These are phyloP conservation scores for Diplodia sapinea DNA, from an alignment of 2,329 filamentous ascomycete genomes.

Conservation along the genomic window DNA sequence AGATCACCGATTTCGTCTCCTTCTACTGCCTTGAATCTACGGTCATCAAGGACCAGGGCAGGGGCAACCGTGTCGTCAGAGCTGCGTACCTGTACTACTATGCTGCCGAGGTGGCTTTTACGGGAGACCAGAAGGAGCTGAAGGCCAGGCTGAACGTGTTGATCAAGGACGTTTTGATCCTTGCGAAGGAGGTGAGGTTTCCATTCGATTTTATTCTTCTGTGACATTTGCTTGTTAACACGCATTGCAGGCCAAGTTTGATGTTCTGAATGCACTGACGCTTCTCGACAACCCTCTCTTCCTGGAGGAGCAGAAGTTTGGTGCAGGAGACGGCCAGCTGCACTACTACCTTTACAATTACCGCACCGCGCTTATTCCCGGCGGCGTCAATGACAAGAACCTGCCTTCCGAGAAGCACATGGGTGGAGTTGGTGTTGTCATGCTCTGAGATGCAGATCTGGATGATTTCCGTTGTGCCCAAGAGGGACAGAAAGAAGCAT, in stretches of 20 bases:
- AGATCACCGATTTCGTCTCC: conserved; percentile 95
- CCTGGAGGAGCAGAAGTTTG: conserved; percentile 92
- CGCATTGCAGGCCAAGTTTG: conserved; percentile 69
- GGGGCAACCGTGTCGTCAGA: conserved; percentile 77
- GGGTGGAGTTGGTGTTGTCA: conserved; percentile 89
- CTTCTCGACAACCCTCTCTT: conserved; percentile 94
- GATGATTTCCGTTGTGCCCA: neutral
- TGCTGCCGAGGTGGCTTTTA: conserved; percentile 56
- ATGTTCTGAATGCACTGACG: conserved; percentile 95
- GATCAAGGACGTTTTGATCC: conserved; percentile 82
- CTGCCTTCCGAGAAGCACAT: conserved; percentile 75
- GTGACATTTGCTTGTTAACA: neutral
- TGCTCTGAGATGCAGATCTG: conserved; percentile 59
- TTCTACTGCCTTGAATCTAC: conserved; percentile 96
- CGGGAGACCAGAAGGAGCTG: conserved; percentile 58
- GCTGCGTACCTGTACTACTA: conserved; percentile 99
- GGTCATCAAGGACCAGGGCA: conserved; percentile 72
- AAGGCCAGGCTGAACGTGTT: conserved; percentile 82
- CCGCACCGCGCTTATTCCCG: conserved; percentile 80
- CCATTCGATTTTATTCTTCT: too few species aligned
- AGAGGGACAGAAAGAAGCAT: neutral
- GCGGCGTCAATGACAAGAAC: conserved; percentile 82
- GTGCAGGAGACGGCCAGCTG: conserved; percentile 88
- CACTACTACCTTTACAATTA: conserved; percentile 99
- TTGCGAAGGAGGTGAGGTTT: conserved; percentile 72